Evolutionary conservation across 1,139 yeast genomes (phyloP).

Genomic region (Meyerozyma guilliermondii): DNA sequence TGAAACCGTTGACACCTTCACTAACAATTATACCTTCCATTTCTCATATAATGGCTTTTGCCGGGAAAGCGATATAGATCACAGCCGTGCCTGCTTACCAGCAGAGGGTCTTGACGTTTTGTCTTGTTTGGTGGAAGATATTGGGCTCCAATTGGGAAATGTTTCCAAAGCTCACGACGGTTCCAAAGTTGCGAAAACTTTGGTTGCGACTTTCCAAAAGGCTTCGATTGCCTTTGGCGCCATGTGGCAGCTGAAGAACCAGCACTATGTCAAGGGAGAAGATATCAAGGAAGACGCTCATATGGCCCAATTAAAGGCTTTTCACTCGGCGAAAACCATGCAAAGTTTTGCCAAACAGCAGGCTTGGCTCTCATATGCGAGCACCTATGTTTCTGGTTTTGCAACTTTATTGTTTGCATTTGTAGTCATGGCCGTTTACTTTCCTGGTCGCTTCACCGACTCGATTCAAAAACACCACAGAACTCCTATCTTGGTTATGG

Average conservation of each 20-base stretch:
- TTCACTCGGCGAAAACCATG: background rate
- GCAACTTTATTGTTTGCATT: background rate
- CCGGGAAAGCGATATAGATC: constrained; percentile 22
- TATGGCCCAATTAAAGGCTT: background rate
- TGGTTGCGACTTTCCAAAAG: background rate
- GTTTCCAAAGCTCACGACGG: constrained; percentile 33
- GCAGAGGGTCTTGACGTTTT: constrained; percentile 43
- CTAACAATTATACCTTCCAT: constrained; percentile 34
- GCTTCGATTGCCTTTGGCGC: background rate
- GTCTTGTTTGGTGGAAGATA: constrained; percentile 43
- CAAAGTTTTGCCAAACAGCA: background rate
- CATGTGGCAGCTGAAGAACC: background rate
- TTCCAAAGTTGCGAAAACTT: constrained; percentile 14
- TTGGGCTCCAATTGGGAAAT: constrained; percentile 43
- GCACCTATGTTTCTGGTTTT: background rate
- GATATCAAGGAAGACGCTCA: background rate
- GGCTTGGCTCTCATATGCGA: background rate
- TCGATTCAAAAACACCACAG: background rate
- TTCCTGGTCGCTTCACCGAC: background rate
- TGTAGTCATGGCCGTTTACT: background rate
- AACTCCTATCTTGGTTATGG: background rate
- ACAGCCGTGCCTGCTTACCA: constrained; percentile 25
- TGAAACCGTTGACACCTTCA: constrained; percentile 40
- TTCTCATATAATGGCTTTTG: constrained; percentile 50
- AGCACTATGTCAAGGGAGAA: background rate